Conservation (phyloP, 2,329 filamentous ascomycete species). For the Rhytidhysteron rufulum region DNA sequence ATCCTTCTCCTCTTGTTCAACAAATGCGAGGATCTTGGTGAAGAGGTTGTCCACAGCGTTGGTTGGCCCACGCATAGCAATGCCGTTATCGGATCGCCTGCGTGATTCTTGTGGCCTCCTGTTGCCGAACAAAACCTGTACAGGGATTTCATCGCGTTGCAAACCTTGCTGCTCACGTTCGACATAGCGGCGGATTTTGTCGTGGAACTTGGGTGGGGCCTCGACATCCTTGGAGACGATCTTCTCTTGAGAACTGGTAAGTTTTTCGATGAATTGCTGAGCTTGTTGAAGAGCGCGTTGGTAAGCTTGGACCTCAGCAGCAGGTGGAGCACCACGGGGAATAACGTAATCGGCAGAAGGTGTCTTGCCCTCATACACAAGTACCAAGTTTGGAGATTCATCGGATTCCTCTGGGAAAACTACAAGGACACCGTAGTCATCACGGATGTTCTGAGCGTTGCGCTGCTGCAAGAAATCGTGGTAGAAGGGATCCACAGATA, state of each 20-base stretch:
- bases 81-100: constrained; percentile 51
- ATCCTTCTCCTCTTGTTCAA: constrained; percentile 84
- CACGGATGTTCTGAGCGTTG: constrained; percentile 60
- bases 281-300: constrained; percentile 56
- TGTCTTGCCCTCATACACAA: constrained; percentile 70
- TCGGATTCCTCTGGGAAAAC: constrained; percentile 65
- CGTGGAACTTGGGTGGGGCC: constrained; percentile 58
- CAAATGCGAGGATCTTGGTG: constrained; percentile 70
- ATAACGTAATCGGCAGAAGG: constrained; percentile 50
- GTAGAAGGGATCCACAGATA: constrained; percentile 75
- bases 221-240: constrained; percentile 53
- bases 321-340: constrained; percentile 53
- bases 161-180: constrained; percentile 52
- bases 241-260: constrained; percentile 53
- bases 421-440: constrained; percentile 68
- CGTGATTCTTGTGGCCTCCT: constrained; percentile 45
- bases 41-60: constrained; percentile 68
- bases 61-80: constrained; percentile 74
- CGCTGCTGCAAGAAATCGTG: constrained; percentile 67
- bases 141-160: constrained; percentile 50
- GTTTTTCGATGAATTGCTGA: constrained; percentile 51
- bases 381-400: constrained; percentile 58
- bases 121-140: constrained; percentile 52
- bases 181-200: constrained; percentile 60
- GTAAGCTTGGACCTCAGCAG: constrained; percentile 54